Evolutionary conservation across 1,284 basidiomycete genomes (phyloP).

Genomic region (Cystobasidium pallidum): DNA sequence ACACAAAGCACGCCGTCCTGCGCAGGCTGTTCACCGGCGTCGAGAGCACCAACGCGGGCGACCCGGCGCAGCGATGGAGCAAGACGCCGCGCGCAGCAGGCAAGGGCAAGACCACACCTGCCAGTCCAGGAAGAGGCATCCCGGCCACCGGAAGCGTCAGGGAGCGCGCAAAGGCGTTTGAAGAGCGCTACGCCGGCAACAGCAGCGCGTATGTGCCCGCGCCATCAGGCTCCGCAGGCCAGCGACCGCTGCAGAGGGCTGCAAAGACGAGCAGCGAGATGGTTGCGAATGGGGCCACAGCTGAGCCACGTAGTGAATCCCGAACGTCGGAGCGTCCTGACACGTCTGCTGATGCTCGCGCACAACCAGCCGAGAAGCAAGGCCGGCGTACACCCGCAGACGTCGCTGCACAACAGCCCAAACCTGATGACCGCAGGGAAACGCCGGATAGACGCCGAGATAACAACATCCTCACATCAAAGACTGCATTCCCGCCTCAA

Average conservation of each 20-base stretch:
- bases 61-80: slow-evolving; percentile 22
- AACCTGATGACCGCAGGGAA: neutral
- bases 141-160: slow-evolving; percentile 35
- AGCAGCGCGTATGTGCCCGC: slow-evolving; percentile 24
- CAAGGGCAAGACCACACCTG: slow-evolving; percentile 7
- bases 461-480: neutral
- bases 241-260: slow-evolving; percentile 1
- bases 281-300: neutral
- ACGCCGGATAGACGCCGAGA: neutral
- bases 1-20: slow-evolving; percentile 25
- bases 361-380: neutral
- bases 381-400: neutral
- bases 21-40: slow-evolving; percentile 37
- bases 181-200: slow-evolving; percentile 28
- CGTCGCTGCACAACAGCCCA: neutral
- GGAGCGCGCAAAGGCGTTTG: slow-evolving; percentile 40
- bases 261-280: slow-evolving; percentile 18
- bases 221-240: slow-evolving; percentile 23
- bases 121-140: neutral
- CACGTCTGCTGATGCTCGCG: neutral
- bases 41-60: slow-evolving; percentile 21
- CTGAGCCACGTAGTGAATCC: neutral
- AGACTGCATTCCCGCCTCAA: slow-evolving; percentile 13
- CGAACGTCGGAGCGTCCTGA: neutral
- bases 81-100: slow-evolving; percentile 9